These are phyloP conservation scores for Solanum ossicruentum DNA, from an alignment of 257 asterid genomes.

Conservation along the genomic window DNA sequence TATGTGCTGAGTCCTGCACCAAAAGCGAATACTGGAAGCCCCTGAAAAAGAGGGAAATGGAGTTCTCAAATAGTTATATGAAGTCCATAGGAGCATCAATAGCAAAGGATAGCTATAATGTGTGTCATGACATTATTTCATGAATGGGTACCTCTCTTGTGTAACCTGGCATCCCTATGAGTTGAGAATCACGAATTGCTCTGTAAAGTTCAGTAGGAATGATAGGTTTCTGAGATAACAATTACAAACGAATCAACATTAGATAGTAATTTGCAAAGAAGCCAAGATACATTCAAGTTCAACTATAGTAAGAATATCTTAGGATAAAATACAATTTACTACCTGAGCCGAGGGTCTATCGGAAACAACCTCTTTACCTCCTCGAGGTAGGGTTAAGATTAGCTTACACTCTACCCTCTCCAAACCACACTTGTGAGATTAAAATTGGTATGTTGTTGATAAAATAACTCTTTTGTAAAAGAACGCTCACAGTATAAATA, in stretches of 20 bases:
- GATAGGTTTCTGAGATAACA: constrained; percentile 45
- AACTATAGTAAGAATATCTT: neutral
- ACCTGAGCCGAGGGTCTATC: neutral
- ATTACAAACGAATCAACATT: neutral
- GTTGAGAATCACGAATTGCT: constrained; percentile 60
- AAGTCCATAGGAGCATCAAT: neutral
- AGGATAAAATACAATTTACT: neutral
- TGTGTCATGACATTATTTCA: neutral
- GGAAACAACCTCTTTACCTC: neutral
- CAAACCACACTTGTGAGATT: neutral
- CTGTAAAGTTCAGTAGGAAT: constrained; percentile 47
- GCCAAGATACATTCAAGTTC: neutral
- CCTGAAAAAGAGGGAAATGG: constrained; percentile 15
- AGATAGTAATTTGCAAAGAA: neutral
- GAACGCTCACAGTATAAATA: neutral
- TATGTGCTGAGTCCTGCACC: constrained; percentile 56
- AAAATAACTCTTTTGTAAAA: neutral
- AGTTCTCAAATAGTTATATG: neutral
- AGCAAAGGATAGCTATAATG: neutral
- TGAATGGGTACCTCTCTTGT: constrained; percentile 35
- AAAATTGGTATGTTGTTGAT: neutral
- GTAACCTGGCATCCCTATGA: constrained; percentile 60
- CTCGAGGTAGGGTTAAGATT: neutral
- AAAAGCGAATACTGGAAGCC: constrained; percentile 50
- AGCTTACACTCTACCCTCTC: neutral